Evolutionary conservation across 2,329 filamentous ascomycete genomes (phyloP), one percentile per base, ranked within the genome.

Genomic region (Alternaria dauci): DNA sequence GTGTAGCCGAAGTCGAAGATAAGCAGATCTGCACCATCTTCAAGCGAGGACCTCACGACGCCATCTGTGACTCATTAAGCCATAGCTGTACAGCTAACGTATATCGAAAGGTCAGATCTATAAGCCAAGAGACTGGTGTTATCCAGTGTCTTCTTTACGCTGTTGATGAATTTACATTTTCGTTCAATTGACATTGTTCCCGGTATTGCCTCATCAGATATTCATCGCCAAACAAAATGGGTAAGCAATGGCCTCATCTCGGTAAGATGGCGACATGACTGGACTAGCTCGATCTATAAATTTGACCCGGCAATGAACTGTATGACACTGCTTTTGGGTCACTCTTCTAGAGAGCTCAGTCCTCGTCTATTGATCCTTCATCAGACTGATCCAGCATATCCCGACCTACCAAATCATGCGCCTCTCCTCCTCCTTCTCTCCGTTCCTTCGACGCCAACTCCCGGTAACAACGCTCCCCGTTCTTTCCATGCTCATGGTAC

Each of bases 401-500:
- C 32, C 20, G 4, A 38, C 47, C 39, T 6, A 18, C 23, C 16
- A 20, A n/a, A 5, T 4, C 48, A 9, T 16, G 23, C n/a, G 23
- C 25, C 38, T 25, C 51, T 0, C 20, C 50, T 28, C 41, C 44
- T 30, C 26, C 7, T 38, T 32, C 5, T 28, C 55, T 23, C 39
- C 41, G 18, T 52, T 4, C 58, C 58, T 43, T 54, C 28, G 26
- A 58, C 1, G 62, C 64, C 25, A 58, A 18, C 57, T 65, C 52
- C 30, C 69, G 65, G 59, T 77, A 76, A 52, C 75, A 78, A n/a
- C 34, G 48, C 42, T 41, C 1, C 0, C 61, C 66, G 32, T 67
- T 39, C 61, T 64, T 70, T 1, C 6, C 43, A 62, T 78, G 75
- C 58, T 73, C 63, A 50, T 78, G 75, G 32, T 78, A 78, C 9